Base-by-base conservation (phyloP, 768 basidiomycete species). In the Naematelia encephala region DNA sequence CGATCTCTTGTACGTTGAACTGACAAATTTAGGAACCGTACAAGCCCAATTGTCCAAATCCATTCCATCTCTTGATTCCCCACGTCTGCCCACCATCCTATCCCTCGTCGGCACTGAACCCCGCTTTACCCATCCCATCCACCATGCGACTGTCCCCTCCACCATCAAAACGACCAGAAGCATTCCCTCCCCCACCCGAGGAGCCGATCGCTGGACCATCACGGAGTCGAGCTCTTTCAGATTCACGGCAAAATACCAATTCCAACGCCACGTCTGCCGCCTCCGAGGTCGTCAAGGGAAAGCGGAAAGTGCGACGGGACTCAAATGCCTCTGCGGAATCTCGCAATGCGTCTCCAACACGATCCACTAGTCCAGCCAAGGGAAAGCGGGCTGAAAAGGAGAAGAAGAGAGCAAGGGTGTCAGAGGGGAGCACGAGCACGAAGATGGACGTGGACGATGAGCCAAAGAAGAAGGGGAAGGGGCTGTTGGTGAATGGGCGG, bases 11-110 rank as follows among this genome's bases (percentile, higher is more conserved):
- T 30, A 4, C 14, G 11, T 5, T 16, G 48, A 19, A 34, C 27
- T 57, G 46, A 48, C 43, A 46, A 23, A 3, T 5, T 26, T 28
- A 66, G 69, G 67, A 68, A 62, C 57, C 62, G 19, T 64, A 57
- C 50, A 62, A 61, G 52, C 67, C 64, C 12, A 13, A 61, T 3
- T 73, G 71, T 56, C 71, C 71, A n/a, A 61, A 66, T 51, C 71
- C 71, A 12, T 73, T 73, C 57, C 71, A 73, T 46, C 66, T 73
- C 5, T 61, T 73, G 28, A 67, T 69, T 25, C 72, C 69, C 0
- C 72, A 71, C 49, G 48, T 60, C 44, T 70, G 72, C 48, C 69
- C 72, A 1, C 44, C 59, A 0, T 48, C 60, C 3, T 69, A 64
- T 56, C 66, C 65, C 29, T 71, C 69, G 1, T 63, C 65, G 13